These are phyloP conservation scores for Diaporthe aspalathi DNA, from an alignment of 2,329 filamentous ascomycete genomes.

Conservation along the genomic window DNA sequence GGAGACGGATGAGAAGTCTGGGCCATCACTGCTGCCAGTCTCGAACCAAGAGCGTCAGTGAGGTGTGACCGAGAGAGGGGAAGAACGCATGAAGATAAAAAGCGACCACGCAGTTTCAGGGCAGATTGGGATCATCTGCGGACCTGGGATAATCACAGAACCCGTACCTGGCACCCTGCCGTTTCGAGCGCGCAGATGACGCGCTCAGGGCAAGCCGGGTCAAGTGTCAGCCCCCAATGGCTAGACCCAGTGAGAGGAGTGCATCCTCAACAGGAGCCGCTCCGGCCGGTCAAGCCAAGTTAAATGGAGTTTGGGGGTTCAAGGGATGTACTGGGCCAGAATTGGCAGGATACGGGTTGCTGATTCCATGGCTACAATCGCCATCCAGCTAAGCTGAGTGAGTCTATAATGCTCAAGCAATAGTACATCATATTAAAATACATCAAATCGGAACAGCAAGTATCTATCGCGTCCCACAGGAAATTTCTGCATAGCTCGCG, in stretches of 20 bases:
- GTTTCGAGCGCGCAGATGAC: conserved; percentile 8
- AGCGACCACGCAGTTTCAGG: conserved; percentile 5
- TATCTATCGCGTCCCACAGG: too few relatives aligned
- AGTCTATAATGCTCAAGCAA: neutral
- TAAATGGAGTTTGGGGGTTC: conserved; percentile 4
- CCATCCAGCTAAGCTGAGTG: conserved; percentile 13
- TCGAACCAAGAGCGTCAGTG: conserved; percentile 26
- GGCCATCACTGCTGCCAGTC: conserved; percentile 45
- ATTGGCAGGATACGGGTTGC: conserved; percentile 12
- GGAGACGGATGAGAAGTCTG: conserved; percentile 48
- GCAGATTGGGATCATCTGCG: conserved; percentile 9
- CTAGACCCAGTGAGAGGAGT: neutral
- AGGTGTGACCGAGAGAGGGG: neutral
- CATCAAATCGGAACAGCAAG: neutral
- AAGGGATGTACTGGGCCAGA: conserved; percentile 3
- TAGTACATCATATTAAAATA: conserved; percentile 19
- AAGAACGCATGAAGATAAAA: conserved; percentile 10
- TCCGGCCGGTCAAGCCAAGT: conserved; percentile 4
- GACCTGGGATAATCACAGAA: conserved; percentile 6
- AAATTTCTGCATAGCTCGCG: neutral
- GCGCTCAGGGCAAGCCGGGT: conserved; percentile 16
- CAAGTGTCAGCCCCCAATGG: conserved; percentile 2
- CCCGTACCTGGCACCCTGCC: neutral
- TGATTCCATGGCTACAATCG: neutral
- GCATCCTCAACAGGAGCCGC: conserved; percentile 20